These are phyloP conservation scores for Lentinula novae-zelandiae DNA, from an alignment of 1,284 basidiomycete species.

Conservation along the genomic window DNA sequence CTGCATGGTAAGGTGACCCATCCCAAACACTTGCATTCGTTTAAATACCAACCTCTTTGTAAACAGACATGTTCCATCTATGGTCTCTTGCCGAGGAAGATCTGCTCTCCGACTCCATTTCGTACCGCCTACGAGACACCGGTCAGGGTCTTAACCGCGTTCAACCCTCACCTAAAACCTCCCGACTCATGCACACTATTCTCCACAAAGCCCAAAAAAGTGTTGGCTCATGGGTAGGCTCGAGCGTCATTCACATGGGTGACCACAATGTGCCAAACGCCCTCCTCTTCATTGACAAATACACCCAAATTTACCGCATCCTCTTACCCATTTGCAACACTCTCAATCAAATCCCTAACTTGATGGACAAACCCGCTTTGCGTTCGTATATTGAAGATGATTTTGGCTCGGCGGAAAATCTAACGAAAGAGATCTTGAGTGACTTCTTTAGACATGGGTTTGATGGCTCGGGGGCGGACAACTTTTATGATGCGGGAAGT, in stretches of 20 bases:
- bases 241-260: slow-evolving; percentile 54
- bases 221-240: slow-evolving; percentile 77
- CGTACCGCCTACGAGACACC: slow-evolving; percentile 77
- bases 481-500: slow-evolving; percentile 73
- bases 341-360: slow-evolving; percentile 60
- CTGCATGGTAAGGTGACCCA: slow-evolving; percentile 54
- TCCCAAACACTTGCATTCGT: neutral
- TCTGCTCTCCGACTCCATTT: slow-evolving; percentile 64
- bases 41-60: neutral
- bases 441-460: slow-evolving; percentile 85
- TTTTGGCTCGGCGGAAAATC: slow-evolving; percentile 68
- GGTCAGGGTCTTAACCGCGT: slow-evolving; percentile 83
- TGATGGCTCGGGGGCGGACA: slow-evolving; percentile 72
- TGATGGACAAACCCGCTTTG: slow-evolving; percentile 65
- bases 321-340: slow-evolving; percentile 79
- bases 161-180: slow-evolving; percentile 78
- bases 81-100: slow-evolving; percentile 80
- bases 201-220: slow-evolving; percentile 74
- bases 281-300: slow-evolving; percentile 76
- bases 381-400: slow-evolving; percentile 75
- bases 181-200: slow-evolving; percentile 80
- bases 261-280: slow-evolving; percentile 88
- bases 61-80: slow-evolving; percentile 75
- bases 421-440: slow-evolving; percentile 62
- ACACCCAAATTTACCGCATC: slow-evolving; percentile 84